Conservation (phyloP, 345 rosid genomes). For the Geranium brycei region DNA sequence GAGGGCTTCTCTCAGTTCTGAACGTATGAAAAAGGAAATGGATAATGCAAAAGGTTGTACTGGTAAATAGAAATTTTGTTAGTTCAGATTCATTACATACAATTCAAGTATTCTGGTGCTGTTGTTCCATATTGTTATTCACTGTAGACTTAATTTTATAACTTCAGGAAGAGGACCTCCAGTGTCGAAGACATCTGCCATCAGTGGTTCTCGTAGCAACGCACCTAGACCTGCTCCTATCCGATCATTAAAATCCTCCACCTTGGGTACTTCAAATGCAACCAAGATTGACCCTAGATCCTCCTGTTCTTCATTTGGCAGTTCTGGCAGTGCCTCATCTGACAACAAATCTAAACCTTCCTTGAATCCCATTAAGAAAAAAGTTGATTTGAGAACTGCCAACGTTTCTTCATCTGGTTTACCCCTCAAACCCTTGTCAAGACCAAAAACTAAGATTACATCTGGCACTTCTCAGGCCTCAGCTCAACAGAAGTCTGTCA, state of each 20-base stretch:
- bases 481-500: conserved; percentile 33
- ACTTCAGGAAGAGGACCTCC: conserved; percentile 41
- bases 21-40: conserved; percentile 39
- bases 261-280: conserved; percentile 29
- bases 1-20: conserved; percentile 42
- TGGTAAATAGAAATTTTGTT: conserved; percentile 16
- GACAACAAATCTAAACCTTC: conserved; percentile 26
- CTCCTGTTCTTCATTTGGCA: conserved; percentile 55
- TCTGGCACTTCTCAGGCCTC: conserved; percentile 25
- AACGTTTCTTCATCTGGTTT: conserved; percentile 22
- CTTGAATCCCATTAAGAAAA: conserved; percentile 20
- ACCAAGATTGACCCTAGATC: conserved; percentile 37
- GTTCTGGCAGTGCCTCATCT: conserved; percentile 51
- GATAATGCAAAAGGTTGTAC: conserved; percentile 21
- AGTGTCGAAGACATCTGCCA: conserved; percentile 20
- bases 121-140: conserved; percentile 11
- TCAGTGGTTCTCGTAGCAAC: conserved; percentile 22
- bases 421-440: conserved; percentile 16
- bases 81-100: not conserved
- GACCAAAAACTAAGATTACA: conserved; percentile 26
- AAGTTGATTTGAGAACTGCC: conserved; percentile 21
- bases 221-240: conserved; percentile 30
- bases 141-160: conserved; percentile 1
- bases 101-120: not conserved
- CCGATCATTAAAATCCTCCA: conserved; percentile 24